Base-by-base conservation (phyloP, 306 rosid genomes). In the Lotus japonicus region DNA sequence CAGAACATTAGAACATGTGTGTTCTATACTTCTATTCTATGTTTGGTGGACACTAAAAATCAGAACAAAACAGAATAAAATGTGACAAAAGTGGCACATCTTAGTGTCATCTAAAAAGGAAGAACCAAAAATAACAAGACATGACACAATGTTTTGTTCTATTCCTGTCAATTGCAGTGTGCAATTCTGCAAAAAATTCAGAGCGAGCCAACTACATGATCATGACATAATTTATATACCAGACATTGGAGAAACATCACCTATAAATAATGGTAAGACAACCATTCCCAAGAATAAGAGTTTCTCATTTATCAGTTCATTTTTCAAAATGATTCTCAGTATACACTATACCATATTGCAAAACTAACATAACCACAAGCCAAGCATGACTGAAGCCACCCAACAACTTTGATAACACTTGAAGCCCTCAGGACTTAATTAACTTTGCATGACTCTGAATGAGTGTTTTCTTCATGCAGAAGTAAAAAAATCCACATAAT, bases 321-420 rank as follows among this genome's bases (percentile, higher is more conserved):
- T 59, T 60, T 60, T 60, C 36, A n/a, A 15, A 46, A 48, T 48
- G 7, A 64, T 46, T 46, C 16, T 31, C 26, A 12, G 12, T 5
- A 33, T 15, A 11, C 46, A 49, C 36, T 5, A 31, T 31, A 5
- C 7, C 36, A 31, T 31, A 7, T 6, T 31, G 36, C 5, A 31
- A 31, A 31, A 26, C 31, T 26, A 26, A 26, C 31, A 26, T 26
- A 26, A 26, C 31, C 31, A 26, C 26, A 55, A 64, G 55, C 44
- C 71, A 26, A 64, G 13, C n/a, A 39, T 60, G 59, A 59, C 73
- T 43, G 26, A 59, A 61, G 36, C 18, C 64, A 51, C 36, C 39
- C 33, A 66, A n/a, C 9, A 18, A 67, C 51, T 58, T 18, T 9
- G 11, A 46, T 71, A 10, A n/a, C 11, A 58, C 50, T 58, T 11